Evolutionary conservation across 805 yeast species (phyloP), one percentile per base, ranked within the genome.

Genomic region (Sugiyamaella mastotermitis): DNA sequence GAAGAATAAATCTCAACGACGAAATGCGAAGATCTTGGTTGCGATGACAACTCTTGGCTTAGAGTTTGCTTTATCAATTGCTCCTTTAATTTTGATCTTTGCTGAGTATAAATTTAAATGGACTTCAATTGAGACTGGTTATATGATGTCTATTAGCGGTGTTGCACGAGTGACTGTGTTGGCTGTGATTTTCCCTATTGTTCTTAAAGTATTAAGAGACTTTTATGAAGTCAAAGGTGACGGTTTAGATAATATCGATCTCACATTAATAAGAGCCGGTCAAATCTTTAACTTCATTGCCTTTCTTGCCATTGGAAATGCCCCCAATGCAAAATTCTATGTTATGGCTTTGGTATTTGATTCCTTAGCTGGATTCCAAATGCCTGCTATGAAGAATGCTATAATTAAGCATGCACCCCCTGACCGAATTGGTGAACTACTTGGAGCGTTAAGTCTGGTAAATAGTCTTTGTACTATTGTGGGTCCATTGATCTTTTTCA

Each of bases 61-160:
- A 25, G 52, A 45, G 37, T 19, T 49, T 22, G 45, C 28, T 13
- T 14, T 47, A 21, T 35, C 47, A 7, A 20, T 47, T 6, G 40
- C 34, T 5, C 43, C 51, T n/a, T 19, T 57, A 20, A 37, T 58
- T 14, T 28, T 55, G 21, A 37, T 58, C 7, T 56, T 52, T 35
- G 45, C 52, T 2, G 58, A 57, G 35, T 38, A 50, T 37, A 34
- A 42, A 31, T 58, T 56, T 41, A 42, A 50, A 13, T 58, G 61
- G 62, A 49, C 57, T 2, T 42, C 57, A 8, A 51, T 53, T 5
- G 58, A 56, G 37, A 52, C 52, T 5, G 62, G 62, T 6, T 56
- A 55, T 41, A 33, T 57, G 31, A 43, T 58, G 45, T 45, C 60
- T 4, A 13, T 51, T 19, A 24, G 38, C 14, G 58, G 62, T 3